Percentiles rank a stretch among this genome's conserved stretches.
These are phyloP conservation scores for Aspergillus taichungensis DNA, from an alignment of 495 filamentous ascomycete genomes.

Conservation along the genomic window DNA sequence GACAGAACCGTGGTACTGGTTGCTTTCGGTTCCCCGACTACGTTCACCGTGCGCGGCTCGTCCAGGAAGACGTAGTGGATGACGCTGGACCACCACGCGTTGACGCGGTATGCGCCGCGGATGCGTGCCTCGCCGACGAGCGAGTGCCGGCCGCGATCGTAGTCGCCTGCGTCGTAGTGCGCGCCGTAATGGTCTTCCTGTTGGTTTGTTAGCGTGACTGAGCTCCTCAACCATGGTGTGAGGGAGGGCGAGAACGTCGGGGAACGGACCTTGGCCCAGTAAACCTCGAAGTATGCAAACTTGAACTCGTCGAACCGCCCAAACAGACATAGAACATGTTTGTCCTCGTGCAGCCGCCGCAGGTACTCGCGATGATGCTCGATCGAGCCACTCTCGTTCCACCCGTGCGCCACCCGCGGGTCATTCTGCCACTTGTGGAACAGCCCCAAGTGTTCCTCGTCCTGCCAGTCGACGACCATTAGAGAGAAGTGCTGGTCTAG, in stretches of 20 bases:
- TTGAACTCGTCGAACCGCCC: conserved; percentile 50
- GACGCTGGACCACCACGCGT: conserved; percentile 58
- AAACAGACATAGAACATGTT: conserved; percentile 53
- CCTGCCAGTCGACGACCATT: conserved; percentile 48
- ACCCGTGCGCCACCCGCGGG: conserved; percentile 54
- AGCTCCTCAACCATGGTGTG: too few relatives aligned
- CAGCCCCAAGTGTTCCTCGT: conserved; percentile 45
- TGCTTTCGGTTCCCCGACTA: conserved; percentile 59
- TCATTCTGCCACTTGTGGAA: conserved; percentile 62
- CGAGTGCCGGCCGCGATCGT: conserved; percentile 60
- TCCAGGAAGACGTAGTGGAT: conserved; percentile 67
- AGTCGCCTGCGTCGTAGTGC: conserved; percentile 54
- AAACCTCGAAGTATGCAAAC: conserved; percentile 64
- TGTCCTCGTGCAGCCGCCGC: conserved; percentile 48
- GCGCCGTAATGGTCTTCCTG: conserved; percentile 60
- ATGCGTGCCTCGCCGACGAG: conserved; percentile 55
- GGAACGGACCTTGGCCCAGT: conserved; percentile 55
- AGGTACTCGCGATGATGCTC: conserved; percentile 56
- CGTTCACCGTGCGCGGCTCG: conserved; percentile 52
- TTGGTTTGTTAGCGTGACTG: conserved; percentile 29
- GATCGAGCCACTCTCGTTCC: conserved; percentile 52
- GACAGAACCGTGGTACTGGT: conserved; percentile 51
- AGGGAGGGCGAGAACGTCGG: neutral
- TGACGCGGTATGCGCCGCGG: conserved; percentile 56
- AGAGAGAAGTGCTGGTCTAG: conserved; percentile 58